Percentiles rank a stretch among this genome's conserved stretches.
These are phyloP conservation scores for Ceratobasidium theobromae DNA, from an alignment of 1,284 basidiomycete genomes.

Conservation along the genomic window DNA sequence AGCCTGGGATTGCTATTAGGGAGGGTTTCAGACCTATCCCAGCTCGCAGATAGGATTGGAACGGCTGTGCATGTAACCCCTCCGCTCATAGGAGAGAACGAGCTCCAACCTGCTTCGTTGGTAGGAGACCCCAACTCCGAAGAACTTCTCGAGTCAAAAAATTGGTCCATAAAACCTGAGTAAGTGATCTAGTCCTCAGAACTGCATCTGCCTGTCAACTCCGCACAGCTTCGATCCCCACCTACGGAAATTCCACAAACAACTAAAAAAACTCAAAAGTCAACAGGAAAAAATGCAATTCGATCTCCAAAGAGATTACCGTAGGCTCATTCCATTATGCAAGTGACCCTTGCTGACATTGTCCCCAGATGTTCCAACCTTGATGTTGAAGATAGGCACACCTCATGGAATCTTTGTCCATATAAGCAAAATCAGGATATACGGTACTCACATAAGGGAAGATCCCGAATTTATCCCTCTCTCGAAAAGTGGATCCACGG, in stretches of 20 bases:
- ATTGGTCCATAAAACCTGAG: conserved; percentile 73
- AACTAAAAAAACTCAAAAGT: conserved; percentile 50
- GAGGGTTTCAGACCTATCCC: conserved; percentile 57
- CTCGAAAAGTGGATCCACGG: conserved; percentile 64
- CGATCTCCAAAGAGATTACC: conserved; percentile 55
- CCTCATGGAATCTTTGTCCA: conserved; percentile 75
- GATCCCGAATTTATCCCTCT: conserved; percentile 57
- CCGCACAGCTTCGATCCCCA: conserved; percentile 64
- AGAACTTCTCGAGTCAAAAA: conserved; percentile 10
- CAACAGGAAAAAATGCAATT: conserved; percentile 57
- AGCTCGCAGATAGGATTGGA: conserved; percentile 62
- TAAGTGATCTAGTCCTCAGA: conserved; percentile 45
- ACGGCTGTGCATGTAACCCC: conserved; percentile 51
- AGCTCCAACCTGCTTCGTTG: conserved; percentile 37
- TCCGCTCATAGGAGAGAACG: conserved; percentile 37
- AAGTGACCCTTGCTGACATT: neutral
- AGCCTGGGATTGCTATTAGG: conserved; percentile 58
- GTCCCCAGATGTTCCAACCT: conserved; percentile 61
- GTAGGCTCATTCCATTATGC: conserved; percentile 45
- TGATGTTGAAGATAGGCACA: conserved; percentile 67
- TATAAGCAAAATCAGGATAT: conserved; percentile 60
- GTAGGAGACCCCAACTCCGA: conserved; percentile 29
- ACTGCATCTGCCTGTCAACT: neutral
- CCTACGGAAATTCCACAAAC: conserved; percentile 56
- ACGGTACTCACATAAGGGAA: conserved; percentile 52